Evolutionary conservation across 2,329 filamentous ascomycete genomes (phyloP), one percentile per base, ranked within the genome.

Genomic region (Cercospora sp.): DNA sequence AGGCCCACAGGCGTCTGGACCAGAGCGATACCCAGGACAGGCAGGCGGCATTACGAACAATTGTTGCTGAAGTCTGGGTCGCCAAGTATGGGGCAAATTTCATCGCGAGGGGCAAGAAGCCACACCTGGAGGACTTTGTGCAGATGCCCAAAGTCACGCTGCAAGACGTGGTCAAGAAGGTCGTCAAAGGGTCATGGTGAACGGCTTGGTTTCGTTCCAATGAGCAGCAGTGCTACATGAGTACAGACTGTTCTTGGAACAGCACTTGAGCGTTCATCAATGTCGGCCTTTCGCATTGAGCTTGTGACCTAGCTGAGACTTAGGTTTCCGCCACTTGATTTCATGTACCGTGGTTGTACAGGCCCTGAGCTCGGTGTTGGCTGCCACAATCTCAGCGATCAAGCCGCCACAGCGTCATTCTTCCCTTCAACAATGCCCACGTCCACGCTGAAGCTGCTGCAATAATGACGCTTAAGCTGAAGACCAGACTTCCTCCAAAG

Each of bases 401-500:
- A 13, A 61, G 16, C 18, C 18, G 28, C 16, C 59, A 36, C 23
- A 71, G 20, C 28, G 45, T 69, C 69, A 82, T 80, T 70, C 75
- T 82, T 0, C 86, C 85, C 18, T 73, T 81, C 60, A 78, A 70
- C 71, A 89, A 69, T 13, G 76, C 80, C 82, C 84, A 85, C 0
- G 78, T 81, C 88, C 87, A 90, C 0, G 85, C 18, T 0, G 65
- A 75, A 72, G 85, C 82, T 0, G 88, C 81, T 3, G 85, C 55
- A 0, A 85, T 2, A 8, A 90, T 79, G 57, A 84, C 83, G 3
- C 87, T 79, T 70, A 91, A 90, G 48, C 86, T 89, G 69, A 91
- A 91, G 0, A 91, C 88, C 55, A 91, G 78, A 70, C 87, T 89
- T 0, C 89, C 89, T 0, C 89, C 89, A 79, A 92, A 91, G 0